These are phyloP conservation scores for Triglochin maritima DNA, from an alignment of 106 monocot species.

Conservation along the genomic window DNA sequence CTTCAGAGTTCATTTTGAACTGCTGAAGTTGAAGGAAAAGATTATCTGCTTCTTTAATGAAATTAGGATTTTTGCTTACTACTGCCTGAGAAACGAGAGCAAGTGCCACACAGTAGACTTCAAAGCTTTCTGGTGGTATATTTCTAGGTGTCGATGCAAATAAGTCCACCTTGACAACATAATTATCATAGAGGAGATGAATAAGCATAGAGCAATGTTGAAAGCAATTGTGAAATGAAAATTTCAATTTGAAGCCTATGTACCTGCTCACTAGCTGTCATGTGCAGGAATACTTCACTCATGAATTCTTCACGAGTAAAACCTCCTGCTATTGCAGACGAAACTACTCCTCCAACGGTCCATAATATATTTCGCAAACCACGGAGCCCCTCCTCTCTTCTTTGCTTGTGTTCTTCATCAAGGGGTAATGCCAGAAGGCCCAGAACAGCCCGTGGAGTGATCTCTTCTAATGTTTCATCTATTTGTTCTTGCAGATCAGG, in stretches of 20 bases:
- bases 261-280: constrained; percentile 93
- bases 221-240: too few species aligned
- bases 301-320: constrained; percentile 80
- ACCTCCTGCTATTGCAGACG: constrained; percentile 68
- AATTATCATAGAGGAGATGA: neutral
- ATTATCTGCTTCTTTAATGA: constrained; percentile 56
- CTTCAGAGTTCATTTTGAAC: constrained; percentile 23
- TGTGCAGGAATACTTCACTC: constrained; percentile 64
- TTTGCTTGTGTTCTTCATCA: constrained; percentile 46
- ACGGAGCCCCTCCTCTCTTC: constrained; percentile 70
- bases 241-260: too few species aligned
- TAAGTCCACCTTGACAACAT: constrained; percentile 62
- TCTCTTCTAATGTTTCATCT: constrained; percentile 91
- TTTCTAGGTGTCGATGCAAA: constrained; percentile 68
- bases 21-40: constrained; percentile 79
- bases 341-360: constrained; percentile 73
- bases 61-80: constrained; percentile 51
- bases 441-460: constrained; percentile 63
- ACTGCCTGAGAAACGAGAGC: constrained; percentile 77
- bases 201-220: neutral
- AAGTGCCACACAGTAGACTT: constrained; percentile 76
- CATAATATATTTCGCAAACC: constrained; percentile 72
- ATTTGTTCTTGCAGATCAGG: constrained; percentile 69
- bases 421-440: constrained; percentile 86
- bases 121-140: constrained; percentile 77